These are phyloP conservation scores for Penicillium sp. DNA, from an alignment of 2,329 filamentous ascomycete species.

Conservation along the genomic window DNA sequence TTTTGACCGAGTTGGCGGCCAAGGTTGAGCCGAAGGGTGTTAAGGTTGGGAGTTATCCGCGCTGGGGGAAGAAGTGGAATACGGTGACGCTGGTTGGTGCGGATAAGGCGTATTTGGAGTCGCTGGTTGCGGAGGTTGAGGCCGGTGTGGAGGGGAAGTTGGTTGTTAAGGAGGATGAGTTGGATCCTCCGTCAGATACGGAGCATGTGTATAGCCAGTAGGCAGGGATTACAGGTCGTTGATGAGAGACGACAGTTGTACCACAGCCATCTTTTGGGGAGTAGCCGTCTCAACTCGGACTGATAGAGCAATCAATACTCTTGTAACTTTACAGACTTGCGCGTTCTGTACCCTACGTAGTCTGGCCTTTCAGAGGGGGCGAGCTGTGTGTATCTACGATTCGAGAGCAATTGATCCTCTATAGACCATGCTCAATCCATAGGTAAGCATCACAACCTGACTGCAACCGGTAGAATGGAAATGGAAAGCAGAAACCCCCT, in stretches of 20 bases:
- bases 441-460: too few relatives aligned
- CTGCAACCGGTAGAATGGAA: neutral
- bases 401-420: too few relatives aligned
- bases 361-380: too few relatives aligned
- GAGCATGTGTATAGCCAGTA: conserved; percentile 30
- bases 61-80: conserved; percentile 85
- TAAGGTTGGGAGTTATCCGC: conserved; percentile 93
- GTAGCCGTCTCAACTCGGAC: neutral
- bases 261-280: neutral
- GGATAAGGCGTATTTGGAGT: conserved; percentile 76
- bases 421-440: too few relatives aligned
- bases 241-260: neutral
- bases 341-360: too few relatives aligned
- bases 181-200: conserved; percentile 53
- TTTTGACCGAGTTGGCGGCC: conserved; percentile 75
- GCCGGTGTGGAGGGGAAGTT: conserved; percentile 72
- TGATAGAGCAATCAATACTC: neutral
- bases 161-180: conserved; percentile 71
- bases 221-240: neutral
- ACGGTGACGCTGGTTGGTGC: conserved; percentile 84
- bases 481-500: conserved; percentile 10
- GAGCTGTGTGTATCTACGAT: too few relatives aligned
- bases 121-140: conserved; percentile 75
- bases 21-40: conserved; percentile 74
- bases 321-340: too few relatives aligned